phyloP scores from a whole-genome alignment of 83 land plant genomes.

The Picea mariana region DNA sequence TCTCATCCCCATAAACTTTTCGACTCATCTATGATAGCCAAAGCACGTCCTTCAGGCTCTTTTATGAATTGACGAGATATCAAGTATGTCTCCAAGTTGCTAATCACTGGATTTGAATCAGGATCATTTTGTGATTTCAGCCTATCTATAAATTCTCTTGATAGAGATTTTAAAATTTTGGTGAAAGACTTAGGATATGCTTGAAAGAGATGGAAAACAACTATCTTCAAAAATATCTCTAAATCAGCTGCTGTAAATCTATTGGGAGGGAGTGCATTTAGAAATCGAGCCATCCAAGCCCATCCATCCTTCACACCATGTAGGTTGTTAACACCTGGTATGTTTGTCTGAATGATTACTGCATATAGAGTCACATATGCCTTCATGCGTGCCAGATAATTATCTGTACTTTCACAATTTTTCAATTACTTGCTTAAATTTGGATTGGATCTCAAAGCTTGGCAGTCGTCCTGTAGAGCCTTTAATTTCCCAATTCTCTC shows the following conservation, averaged over 20 bases:
- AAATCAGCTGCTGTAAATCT: not conserved
- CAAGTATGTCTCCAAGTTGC: constrained; percentile 34
- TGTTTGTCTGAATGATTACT: no score
- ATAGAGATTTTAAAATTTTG: constrained; percentile 43
- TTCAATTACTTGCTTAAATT: no score
- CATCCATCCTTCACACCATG: constrained; percentile 71
- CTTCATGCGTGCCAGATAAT: no score
- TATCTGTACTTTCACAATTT: no score
- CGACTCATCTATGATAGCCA: constrained; percentile 3
- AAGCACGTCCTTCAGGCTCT: constrained; percentile 45
- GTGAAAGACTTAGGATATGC: constrained; percentile 51
- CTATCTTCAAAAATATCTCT: no score
- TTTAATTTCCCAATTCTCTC: no score
- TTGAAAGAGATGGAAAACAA: constrained; percentile 40
- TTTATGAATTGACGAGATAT: constrained; percentile 29
- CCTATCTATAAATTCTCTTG: constrained; percentile 33
- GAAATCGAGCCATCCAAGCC: constrained; percentile 68
- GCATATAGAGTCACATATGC: no score
- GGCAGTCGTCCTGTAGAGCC: no score
- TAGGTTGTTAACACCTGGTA: constrained; percentile 18
- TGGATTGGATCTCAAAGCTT: no score
- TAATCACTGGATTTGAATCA: constrained; percentile 13
- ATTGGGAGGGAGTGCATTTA: constrained; percentile 47
- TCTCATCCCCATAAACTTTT: not conserved
- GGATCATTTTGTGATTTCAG: constrained; percentile 28